Base-by-base conservation (phyloP, 139 green algal genomes). In the Chlamydomonas eustigma region DNA sequence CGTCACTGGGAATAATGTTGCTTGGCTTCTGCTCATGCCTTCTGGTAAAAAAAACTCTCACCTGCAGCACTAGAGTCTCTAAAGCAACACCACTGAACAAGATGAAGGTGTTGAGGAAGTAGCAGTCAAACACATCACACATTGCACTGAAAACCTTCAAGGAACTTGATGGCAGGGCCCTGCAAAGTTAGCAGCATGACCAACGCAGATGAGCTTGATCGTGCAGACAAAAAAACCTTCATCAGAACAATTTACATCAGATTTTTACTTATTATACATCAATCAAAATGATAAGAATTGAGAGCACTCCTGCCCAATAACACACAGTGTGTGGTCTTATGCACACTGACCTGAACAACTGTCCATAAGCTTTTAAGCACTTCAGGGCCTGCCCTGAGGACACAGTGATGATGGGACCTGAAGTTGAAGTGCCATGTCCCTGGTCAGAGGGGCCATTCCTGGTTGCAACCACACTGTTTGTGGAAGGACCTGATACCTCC, bases 121-220 rank as follows among this genome's bases (percentile, higher is more conserved):
- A 91, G 31, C 75, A 75, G 77, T 91, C 84, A 80, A 87, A 91
- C 8, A 91, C 70, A 71, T 91, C 81, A 30, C 64, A 52, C 37
- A 85, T 75, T 35, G 68, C 73, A 33, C 68, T 74, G 52, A 80
- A 91, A 6, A 89, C 37, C 0, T 64, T 31, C 35, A 68, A 6
- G 52, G 52, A 37, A 35, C 1, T 50, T 32, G 3, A 32, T 5
- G 35, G 50, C 30, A 51, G 50, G 30, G 31, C 8, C 31, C 25
- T 32, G 39, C 36, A n/a, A n/a, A n/a, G n/a, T n/a, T n/a, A n/a
- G n/a, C n/a, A n/a, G n/a, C n/a, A n/a, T n/a, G n/a, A n/a, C n/a
- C n/a, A n/a, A n/a, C n/a, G n/a, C n/a, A n/a, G n/a, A n/a, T n/a
- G n/a, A n/a, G n/a, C n/a, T n/a, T n/a, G n/a, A n/a, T n/a, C n/a